Evolutionary conservation across 108 stramenopile species (phyloP).

Genomic region (Pinguiococcus pyrenoidosus): DNA sequence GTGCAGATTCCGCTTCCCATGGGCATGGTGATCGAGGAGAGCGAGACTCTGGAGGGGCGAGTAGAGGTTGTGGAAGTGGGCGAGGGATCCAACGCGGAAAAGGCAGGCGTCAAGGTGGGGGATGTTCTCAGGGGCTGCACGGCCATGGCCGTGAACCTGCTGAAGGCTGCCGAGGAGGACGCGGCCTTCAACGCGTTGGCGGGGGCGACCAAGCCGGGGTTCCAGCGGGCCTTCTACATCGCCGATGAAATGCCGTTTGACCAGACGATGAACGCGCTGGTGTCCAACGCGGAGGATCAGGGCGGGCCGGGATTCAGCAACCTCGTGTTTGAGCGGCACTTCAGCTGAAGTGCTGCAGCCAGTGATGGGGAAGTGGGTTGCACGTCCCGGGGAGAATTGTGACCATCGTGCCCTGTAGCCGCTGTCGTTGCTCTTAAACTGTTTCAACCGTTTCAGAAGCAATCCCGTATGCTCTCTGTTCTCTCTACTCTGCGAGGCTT

Average conservation of each 20-base stretch:
- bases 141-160: background rate
- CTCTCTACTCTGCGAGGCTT: no score
- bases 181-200: background rate
- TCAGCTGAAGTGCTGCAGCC: no score
- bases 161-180: background rate
- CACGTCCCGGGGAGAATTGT: no score
- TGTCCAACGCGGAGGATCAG: background rate
- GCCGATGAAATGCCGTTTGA: background rate
- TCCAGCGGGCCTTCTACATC: background rate
- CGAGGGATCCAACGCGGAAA: background rate
- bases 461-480: no score
- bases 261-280: background rate
- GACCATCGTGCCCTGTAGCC: no score
- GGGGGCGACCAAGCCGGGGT: no score
- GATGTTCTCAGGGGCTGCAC: background rate
- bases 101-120: background rate
- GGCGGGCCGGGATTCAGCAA: background rate
- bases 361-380: no score
- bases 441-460: no score
- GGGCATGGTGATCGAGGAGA: slow-evolving; percentile 1
- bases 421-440: no score
- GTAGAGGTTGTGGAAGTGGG: background rate
- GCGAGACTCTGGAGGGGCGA: background rate
- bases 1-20: background rate
- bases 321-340: no score